Evolutionary conservation across 2,329 filamentous ascomycete species (phyloP).

Genomic region (Hypoxylon sp.): DNA sequence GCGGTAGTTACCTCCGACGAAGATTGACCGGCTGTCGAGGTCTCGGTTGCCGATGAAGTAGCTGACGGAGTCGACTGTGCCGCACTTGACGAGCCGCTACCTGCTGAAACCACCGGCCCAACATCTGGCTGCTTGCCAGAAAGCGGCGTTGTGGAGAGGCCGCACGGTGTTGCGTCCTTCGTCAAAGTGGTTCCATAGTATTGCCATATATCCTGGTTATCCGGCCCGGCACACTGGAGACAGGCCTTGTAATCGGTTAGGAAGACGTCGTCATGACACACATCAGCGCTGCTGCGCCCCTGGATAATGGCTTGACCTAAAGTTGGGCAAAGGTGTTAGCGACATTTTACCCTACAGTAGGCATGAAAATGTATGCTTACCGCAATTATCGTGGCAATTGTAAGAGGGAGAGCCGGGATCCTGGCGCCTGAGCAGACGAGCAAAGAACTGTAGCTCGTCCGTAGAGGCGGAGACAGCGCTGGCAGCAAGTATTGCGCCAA

Average conservation of each 20-base stretch:
- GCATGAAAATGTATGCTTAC: constrained; percentile 51
- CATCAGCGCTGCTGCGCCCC: constrained; percentile 50
- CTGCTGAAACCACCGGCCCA: constrained; percentile 33
- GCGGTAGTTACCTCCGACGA: neutral
- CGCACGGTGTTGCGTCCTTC: constrained; percentile 52
- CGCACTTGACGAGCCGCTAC: constrained; percentile 17
- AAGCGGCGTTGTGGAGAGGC: constrained; percentile 45
- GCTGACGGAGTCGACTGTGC: constrained; percentile 15
- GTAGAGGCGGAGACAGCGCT: constrained; percentile 35
- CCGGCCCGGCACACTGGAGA: constrained; percentile 56
- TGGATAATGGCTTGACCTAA: constrained; percentile 54
- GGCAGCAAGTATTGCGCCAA: constrained; percentile 34
- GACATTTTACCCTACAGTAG: neutral
- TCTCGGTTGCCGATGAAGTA: constrained; percentile 18
- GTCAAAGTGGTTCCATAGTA: constrained; percentile 57
- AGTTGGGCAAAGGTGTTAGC: neutral
- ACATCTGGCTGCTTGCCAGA: constrained; percentile 41
- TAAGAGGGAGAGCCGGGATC: constrained; percentile 60
- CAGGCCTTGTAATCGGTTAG: constrained; percentile 58
- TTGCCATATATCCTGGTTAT: constrained; percentile 57
- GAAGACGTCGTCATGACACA: constrained; percentile 58
- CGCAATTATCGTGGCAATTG: constrained; percentile 65
- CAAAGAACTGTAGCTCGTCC: constrained; percentile 41
- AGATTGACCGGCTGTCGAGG: constrained; percentile 8
- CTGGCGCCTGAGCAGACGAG: constrained; percentile 54